Evolutionary conservation across 192 early-diverging fungal species (phyloP), one percentile per base, ranked within the genome.

Genomic region (Backusella mclennaniae): DNA sequence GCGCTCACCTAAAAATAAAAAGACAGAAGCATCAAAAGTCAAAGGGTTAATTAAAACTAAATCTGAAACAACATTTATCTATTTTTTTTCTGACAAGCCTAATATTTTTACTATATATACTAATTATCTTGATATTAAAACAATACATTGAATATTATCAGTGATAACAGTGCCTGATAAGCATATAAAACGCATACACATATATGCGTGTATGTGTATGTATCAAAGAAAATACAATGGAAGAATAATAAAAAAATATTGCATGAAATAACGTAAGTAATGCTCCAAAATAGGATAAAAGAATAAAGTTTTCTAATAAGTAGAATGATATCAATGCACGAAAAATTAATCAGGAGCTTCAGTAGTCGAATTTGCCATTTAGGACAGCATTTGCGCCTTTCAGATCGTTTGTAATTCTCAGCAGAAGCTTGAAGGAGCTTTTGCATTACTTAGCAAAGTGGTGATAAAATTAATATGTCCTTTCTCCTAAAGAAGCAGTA

Each of bases 341-440:
- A 56, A 56, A 56, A 56, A 56, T 56, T 56, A 56, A 56, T 56
- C 26, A 56, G 53, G 53, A 56, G 53, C 53, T 56, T 3, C 53
- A 56, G 53, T 56, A 56, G 53, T 56, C 53, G 8, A 21, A 56
- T 56, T 56, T 56, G 21, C n/a, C 53, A 56, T 56, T 8, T 21
- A 56, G n/a, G n/a, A 56, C n/a, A 9, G 53, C 8, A 56, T 56
- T 56, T 21, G n/a, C 53, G 21, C 21, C 19, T 56, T 56, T 56
- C n/a, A 21, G n/a, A 56, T 56, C n/a, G 21, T 56, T 56, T 56
- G 53, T 8, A 1, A 56, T 56, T 56, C 53, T 56, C 53, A 56
- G 9, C 21, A 56, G 21, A 56, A 9, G 3, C 5, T 21, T 21
- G 53, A 56, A 56, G 53, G 53, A 56, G 53, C 7, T 56, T 9